Base-by-base conservation (phyloP, 2,329 filamentous ascomycete genomes). In the Trichoderma pleuroti region DNA sequence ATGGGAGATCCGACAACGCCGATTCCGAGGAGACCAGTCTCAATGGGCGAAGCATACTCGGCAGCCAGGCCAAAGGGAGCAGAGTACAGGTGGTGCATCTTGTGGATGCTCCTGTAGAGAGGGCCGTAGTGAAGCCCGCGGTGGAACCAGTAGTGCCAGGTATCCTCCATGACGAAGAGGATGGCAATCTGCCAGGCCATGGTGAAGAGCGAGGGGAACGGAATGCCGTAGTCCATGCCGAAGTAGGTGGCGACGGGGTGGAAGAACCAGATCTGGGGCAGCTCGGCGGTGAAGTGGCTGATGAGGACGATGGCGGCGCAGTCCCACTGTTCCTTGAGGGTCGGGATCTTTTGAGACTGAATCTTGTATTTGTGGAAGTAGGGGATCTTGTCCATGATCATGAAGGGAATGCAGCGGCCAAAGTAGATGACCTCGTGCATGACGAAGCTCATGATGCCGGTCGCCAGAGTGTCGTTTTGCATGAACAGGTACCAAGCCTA, bases 251-350 rank as follows among this genome's bases (percentile, higher is more conserved):
- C 95, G 86, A 98, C 89, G 34, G 96, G 96, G 85, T 99, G 96
- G 88, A 99, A 99, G 77, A 98, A 88, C 95, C 95, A 98, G 81
- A 98, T 98, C 83, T 98, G 96, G 73, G 96, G 96, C 46, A 99
- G 89, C 83, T 99, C 96, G 81, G 98, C 96, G 75, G 96, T 98
- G 83, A 98, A 97, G 82, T 99, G 96, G 80, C 91, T 94, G 77
- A 98, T 85, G 74, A 99, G 91, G 74, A 99, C 96, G 75, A 98
- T 90, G 81, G 90, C 90, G 72, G 96, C 94, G 84, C 96, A 99
- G 78, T 94, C 89, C 90, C 93, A 97, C 83, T 99, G 96, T 82
- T 99, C 96, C 79, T 90, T 91, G 68, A 91, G 86, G n/a, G 94
- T 97, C 11, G 96, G 96, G 57, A 97, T 90, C 86, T 98, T 98